phyloP scores from a whole-genome alignment of 2,329 filamentous ascomycete species.

The Fusarium verrucosum region DNA sequence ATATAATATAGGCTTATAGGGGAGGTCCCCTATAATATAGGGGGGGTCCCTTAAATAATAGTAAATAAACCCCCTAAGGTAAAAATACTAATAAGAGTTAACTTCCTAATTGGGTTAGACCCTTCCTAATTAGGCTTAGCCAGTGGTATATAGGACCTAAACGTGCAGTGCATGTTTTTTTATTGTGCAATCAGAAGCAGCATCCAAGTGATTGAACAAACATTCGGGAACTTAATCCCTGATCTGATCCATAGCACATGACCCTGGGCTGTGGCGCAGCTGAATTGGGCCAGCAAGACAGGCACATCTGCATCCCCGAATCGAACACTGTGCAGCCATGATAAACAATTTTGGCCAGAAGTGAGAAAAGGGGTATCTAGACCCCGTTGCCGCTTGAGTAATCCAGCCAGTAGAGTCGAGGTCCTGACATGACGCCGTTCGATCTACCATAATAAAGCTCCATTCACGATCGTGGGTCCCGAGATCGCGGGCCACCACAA shows the following conservation, averaged over 20 bases:
- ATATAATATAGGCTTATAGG: no score
- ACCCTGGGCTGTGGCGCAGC: conserved; percentile 15
- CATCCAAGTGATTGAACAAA: neutral
- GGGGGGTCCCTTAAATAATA: no score
- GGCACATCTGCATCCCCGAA: neutral
- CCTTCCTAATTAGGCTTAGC: no score
- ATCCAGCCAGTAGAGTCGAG: conserved; percentile 1
- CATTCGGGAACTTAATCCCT: conserved; percentile 21
- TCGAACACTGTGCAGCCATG: neutral
- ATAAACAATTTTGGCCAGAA: neutral
- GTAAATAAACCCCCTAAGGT: no score
- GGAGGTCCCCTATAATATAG: no score
- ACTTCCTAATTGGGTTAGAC: no score
- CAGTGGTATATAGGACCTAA: no score
- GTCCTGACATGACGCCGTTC: conserved; percentile 17
- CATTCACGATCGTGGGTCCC: conserved; percentile 38
- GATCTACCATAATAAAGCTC: conserved; percentile 28
- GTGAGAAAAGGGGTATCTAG: neutral
- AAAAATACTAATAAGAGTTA: no score
- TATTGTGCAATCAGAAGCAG: conserved; percentile 6
- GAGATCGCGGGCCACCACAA: conserved; percentile 34
- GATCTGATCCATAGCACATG: conserved; percentile 4
- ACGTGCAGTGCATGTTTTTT: no score
- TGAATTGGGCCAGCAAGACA: neutral
- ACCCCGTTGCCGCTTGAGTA: neutral